phyloP scores from a whole-genome alignment of 176 grass and related monocot genomes.

The Puya raimondii region DNA sequence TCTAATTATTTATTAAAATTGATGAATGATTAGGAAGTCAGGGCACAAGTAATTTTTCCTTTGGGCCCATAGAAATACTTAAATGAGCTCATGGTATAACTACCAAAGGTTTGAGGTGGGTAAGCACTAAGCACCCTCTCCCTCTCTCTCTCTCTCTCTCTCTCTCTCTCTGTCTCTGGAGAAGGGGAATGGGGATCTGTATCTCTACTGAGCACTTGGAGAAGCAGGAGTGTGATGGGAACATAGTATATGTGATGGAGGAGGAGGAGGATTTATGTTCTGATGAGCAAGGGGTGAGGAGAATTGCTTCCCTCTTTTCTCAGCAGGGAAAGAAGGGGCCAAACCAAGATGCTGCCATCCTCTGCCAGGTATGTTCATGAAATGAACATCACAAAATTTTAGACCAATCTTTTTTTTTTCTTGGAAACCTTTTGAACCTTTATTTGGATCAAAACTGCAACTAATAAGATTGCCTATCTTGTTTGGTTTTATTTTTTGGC shows the following conservation, averaged over 20 bases:
- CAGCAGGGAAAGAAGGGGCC: conserved; percentile 85
- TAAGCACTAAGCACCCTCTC: background rate
- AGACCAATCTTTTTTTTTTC: background rate
- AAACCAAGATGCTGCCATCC: conserved; percentile 90
- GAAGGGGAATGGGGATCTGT: conserved; percentile 53
- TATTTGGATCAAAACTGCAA: background rate
- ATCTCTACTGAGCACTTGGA: conserved; percentile 38
- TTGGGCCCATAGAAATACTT: too few relatives aligned
- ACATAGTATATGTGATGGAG: conserved; percentile 59
- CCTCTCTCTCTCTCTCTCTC: conserved; percentile 5
- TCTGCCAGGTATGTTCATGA: conserved; percentile 54
- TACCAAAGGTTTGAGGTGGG: background rate
- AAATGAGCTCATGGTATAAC: background rate
- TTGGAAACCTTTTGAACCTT: background rate
- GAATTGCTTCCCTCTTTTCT: conserved; percentile 72
- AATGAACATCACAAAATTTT: background rate
- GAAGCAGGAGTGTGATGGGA: conserved; percentile 48
- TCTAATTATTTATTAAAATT: too few relatives aligned
- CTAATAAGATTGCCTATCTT: background rate
- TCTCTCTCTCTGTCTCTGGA: background rate
- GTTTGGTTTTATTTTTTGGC: background rate
- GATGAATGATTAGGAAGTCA: too few relatives aligned
- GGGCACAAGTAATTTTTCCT: too few relatives aligned
- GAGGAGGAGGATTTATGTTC: conserved; percentile 13
- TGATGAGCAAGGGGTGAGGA: conserved; percentile 17